phyloP scores from a whole-genome alignment of 441 rosid species.

The Omphalea diandra region DNA sequence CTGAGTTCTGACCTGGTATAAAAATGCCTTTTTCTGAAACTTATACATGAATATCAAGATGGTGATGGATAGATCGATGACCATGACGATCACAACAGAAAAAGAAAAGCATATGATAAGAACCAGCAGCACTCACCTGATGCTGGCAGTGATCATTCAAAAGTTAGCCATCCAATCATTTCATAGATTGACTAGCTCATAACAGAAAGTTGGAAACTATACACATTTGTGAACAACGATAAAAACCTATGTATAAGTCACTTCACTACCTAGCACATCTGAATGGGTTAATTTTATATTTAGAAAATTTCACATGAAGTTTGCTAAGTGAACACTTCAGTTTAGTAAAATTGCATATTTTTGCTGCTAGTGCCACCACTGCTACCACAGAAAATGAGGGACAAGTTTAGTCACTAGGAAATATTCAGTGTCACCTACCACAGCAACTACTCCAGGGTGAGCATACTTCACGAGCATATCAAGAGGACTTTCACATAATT shows the following conservation, averaged over 20 bases:
- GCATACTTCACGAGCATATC: slow-evolving; percentile 54
- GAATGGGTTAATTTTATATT: not conserved
- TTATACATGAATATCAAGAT: not conserved
- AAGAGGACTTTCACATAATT: slow-evolving; percentile 50
- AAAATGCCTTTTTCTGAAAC: not conserved
- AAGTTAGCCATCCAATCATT: not conserved
- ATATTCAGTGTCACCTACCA: slow-evolving; percentile 53
- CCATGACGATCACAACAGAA: not conserved
- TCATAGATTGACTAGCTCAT: not conserved
- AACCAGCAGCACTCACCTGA: not conserved
- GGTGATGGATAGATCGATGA: not conserved
- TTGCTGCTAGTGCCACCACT: not conserved
- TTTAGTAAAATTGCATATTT: not conserved
- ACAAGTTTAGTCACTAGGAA: slow-evolving; percentile 17
- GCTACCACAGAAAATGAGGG: slow-evolving; percentile 12
- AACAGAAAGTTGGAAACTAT: not conserved
- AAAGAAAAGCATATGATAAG: not conserved
- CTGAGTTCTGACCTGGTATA: not conserved
- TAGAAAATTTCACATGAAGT: slow-evolving; percentile 11
- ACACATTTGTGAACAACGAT: not conserved
- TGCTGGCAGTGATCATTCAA: not conserved
- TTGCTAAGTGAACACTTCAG: slow-evolving; percentile 11
- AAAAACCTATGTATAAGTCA: not conserved
- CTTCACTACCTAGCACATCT: not conserved
- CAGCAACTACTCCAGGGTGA: slow-evolving; percentile 84